Evolutionary conservation across 1,139 yeast genomes (phyloP).

Genomic region (Magnusiomyces suaveolens): DNA sequence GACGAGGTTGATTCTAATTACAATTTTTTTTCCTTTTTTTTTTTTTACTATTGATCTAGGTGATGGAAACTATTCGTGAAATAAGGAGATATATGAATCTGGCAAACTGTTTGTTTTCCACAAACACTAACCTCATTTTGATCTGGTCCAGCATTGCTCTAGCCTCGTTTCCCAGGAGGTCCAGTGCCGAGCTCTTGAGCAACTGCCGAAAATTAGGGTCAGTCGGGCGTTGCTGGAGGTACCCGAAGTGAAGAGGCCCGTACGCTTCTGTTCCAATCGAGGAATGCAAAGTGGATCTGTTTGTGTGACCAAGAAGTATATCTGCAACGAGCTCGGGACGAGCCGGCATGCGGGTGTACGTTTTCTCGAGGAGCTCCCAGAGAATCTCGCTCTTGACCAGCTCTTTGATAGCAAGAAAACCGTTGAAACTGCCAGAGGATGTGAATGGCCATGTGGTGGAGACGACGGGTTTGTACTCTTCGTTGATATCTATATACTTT

Average conservation of each 20-base stretch:
- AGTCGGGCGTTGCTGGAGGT: background rate
- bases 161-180: background rate
- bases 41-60: background rate
- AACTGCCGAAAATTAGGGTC: background rate
- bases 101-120: background rate
- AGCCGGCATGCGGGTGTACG: background rate
- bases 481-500: constrained; percentile 21
- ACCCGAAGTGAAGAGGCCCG: background rate
- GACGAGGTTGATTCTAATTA: too few species aligned
- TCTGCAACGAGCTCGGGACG: background rate
- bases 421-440: background rate
- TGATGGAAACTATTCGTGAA: background rate
- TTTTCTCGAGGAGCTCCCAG: background rate
- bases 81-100: background rate
- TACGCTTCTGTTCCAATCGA: background rate
- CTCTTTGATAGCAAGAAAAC: background rate
- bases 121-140: background rate
- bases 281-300: background rate
- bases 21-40: too few species aligned
- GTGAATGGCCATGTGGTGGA: background rate
- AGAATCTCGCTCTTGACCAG: background rate
- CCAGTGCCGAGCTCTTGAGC: background rate
- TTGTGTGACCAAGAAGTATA: background rate
- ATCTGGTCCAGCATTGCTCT: background rate
- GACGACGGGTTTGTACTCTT: constrained; percentile 14